phyloP scores from a whole-genome alignment of 768 basidiomycete genomes.

The Rhodotorula toruloides region DNA sequence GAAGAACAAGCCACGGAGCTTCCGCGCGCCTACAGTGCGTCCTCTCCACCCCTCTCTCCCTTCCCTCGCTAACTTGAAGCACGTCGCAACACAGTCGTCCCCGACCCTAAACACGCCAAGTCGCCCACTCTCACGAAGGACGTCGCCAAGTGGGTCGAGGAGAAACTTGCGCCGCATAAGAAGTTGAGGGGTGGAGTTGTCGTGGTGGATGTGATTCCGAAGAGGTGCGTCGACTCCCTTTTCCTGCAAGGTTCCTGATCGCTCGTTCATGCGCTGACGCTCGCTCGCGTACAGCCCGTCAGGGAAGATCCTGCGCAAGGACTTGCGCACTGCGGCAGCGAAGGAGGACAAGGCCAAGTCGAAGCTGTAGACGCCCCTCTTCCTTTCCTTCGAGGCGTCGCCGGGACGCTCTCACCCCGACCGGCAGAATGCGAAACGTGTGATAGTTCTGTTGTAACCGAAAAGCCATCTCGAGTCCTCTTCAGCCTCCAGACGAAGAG shows the following conservation, averaged over 20 bases:
- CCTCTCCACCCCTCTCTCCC: neutral
- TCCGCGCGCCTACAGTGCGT: constrained; percentile 38
- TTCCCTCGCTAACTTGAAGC: neutral
- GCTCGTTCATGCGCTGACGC: neutral
- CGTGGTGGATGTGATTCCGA: constrained; percentile 35
- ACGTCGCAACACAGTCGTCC: neutral
- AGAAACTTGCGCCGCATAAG: constrained; percentile 37
- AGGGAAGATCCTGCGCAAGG: constrained; percentile 78
- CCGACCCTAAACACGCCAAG: constrained; percentile 4
- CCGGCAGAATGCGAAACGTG: no score
- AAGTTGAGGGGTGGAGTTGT: constrained; percentile 34
- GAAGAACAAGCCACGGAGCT: constrained; percentile 40
- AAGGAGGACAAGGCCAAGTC: constrained; percentile 48
- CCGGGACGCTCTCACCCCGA: no score
- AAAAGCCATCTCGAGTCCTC: no score
- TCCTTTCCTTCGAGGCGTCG: neutral
- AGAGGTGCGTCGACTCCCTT: constrained; percentile 47
- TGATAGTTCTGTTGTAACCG: no score
- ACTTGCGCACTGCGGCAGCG: constrained; percentile 65
- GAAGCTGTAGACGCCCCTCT: neutral
- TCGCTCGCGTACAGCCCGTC: constrained; percentile 56
- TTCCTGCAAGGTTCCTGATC: no score
- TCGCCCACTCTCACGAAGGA: constrained; percentile 14
- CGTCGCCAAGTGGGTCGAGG: constrained; percentile 22
- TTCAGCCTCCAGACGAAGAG: no score